Evolutionary conservation across 2,329 filamentous ascomycete genomes (phyloP), one percentile per base, ranked within the genome.

Genomic region (Colletotrichum limetticola): DNA sequence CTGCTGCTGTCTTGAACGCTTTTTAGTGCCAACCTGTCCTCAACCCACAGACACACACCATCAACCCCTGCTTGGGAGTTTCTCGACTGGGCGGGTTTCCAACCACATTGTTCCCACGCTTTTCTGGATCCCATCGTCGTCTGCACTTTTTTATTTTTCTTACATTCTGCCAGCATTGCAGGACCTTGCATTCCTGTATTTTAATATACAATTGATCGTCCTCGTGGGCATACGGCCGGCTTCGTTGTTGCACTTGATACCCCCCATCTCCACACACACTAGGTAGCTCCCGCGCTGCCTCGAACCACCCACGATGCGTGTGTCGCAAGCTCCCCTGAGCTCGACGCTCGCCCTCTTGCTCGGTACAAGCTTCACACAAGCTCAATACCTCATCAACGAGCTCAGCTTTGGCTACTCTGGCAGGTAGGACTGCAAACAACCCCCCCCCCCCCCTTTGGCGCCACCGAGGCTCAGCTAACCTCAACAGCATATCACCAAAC

Each of bases 321-420:
- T 75, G 57, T 67, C 71, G 63, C 71, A 67, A 71, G 71, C 74
- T 74, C 67, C 71, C n/a, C 64, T 71, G 74, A 64, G 74, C 59
- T 80, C 83, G 68, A 77, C 83, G 67, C 77, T 86, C 75, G 81
- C 83, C 74, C 79, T 84, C 67, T 80, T 85, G 76, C 81, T 89
- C 74, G 84, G 83, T 75, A 84, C 85, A 69, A 79, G 85, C 78
- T 77, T 89, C 66, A 87, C 88, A 46, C 86, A 89, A 66, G 92
- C 92, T 46, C 90, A 93, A 78, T 91, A 90, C 77, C 85, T 94
- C 66, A 89, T 94, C 79, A 92, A 91, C 76, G 91, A 91, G 78
- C 88, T 95, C 61, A 95, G 93, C 81, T 97, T 97, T 81, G 95
- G 95, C 49, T 89, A 93, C 79, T 88, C 89, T 74, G 87, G 88